phyloP scores from a whole-genome alignment of 495 filamentous ascomycete species.

The Xylaria intraflava region DNA sequence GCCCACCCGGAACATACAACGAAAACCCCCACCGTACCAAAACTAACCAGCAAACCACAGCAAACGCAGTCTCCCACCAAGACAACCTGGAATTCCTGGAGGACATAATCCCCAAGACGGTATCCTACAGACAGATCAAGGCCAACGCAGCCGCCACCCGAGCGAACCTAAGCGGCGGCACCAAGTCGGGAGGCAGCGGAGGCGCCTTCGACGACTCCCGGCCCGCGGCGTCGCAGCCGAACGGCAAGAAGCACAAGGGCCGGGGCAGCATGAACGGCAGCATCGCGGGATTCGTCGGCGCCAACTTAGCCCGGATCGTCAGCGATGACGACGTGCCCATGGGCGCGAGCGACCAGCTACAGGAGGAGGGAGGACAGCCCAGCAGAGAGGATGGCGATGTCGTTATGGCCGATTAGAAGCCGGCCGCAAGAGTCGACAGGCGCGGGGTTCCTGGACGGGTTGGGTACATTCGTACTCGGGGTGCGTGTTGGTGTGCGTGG shows the following conservation, averaged over 20 bases:
- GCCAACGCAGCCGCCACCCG: constrained; percentile 39
- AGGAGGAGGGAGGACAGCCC: constrained; percentile 42
- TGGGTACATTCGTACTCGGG: no score
- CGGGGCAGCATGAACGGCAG: constrained; percentile 22
- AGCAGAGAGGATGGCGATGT: constrained; percentile 36
- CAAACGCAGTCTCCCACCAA: constrained; percentile 77
- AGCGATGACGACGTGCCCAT: constrained; percentile 20
- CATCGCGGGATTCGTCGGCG: constrained; percentile 21
- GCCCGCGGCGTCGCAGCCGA: neutral
- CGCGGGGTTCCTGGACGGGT: neutral
- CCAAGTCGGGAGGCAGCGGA: neutral
- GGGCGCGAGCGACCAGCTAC: constrained; percentile 40
- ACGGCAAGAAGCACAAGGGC: constrained; percentile 23
- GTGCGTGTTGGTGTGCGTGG: no score
- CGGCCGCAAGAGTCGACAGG: no score
- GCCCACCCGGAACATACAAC: neutral
- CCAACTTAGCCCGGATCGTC: constrained; percentile 20
- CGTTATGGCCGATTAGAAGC: constrained; percentile 47
- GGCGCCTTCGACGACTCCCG: neutral
- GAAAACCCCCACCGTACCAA: neutral
- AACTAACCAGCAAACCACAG: constrained; percentile 31
- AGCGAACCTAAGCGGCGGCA: constrained; percentile 32
- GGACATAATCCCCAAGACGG: constrained; percentile 83
- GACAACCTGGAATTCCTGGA: constrained; percentile 94
- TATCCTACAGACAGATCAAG: constrained; percentile 73